Evolutionary conservation across 2,329 filamentous ascomycete genomes (phyloP).

Genomic region (Aspergillus spinulosporus): DNA sequence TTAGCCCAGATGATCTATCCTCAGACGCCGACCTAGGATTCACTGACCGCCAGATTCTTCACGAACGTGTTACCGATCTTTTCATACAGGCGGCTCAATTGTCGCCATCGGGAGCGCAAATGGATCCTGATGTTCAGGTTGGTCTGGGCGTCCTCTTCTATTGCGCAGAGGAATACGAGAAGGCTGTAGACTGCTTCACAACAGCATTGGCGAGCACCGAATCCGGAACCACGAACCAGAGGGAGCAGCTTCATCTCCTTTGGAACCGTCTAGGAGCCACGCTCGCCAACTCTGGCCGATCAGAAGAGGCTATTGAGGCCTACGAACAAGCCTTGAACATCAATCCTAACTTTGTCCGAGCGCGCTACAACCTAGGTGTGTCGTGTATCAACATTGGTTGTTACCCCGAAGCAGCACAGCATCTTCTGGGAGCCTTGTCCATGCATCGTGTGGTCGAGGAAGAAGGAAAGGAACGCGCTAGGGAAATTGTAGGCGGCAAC

Average conservation of each 20-base stretch:
- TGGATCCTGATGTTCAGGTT: conserved; percentile 98
- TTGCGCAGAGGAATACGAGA: conserved; percentile 95
- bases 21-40: conserved; percentile 84
- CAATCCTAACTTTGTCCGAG: conserved; percentile 94
- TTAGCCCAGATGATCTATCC: conserved; percentile 70
- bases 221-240: conserved; percentile 77
- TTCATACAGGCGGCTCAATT: conserved; percentile 93
- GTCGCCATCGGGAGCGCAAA: conserved; percentile 86
- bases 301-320: conserved; percentile 93
- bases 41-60: conserved; percentile 85
- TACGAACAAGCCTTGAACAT: conserved; percentile 90
- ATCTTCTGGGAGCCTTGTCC: conserved; percentile 84
- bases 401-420: conserved; percentile 86
- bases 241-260: conserved; percentile 84
- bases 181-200: conserved; percentile 97
- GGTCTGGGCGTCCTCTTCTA: conserved; percentile 97
- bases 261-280: conserved; percentile 98
- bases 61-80: conserved; percentile 83
- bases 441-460: conserved; percentile 95
- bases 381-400: conserved; percentile 97
- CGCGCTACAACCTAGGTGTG: conserved; percentile 94
- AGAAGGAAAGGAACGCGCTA: conserved; percentile 77
- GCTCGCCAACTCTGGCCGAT: conserved; percentile 88
- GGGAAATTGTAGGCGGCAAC: conserved; percentile 71
- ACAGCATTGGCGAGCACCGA: conserved; percentile 85